phyloP scores from a whole-genome alignment of 2,329 filamentous ascomycete species.

The Diplodia sapinea region DNA sequence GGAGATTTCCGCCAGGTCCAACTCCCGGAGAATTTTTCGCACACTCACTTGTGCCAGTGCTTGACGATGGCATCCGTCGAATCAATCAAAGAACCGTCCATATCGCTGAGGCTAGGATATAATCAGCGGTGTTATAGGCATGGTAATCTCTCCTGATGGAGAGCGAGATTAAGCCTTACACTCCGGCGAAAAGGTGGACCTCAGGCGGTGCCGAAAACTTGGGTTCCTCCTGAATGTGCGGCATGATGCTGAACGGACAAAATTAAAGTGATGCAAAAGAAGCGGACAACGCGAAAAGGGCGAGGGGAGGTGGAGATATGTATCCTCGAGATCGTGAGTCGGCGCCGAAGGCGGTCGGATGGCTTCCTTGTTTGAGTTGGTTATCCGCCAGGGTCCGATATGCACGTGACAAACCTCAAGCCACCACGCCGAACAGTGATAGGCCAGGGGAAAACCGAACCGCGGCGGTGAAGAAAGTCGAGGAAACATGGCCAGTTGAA shows the following conservation, averaged over 20 bases:
- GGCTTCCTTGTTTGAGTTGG: constrained; percentile 20
- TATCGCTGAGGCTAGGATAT: constrained; percentile 65
- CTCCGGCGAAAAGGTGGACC: constrained; percentile 50
- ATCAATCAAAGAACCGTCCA: constrained; percentile 85
- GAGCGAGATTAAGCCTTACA: constrained; percentile 41
- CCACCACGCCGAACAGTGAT: neutral
- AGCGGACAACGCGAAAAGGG: constrained; percentile 1
- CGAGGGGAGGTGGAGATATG: constrained; percentile 20
- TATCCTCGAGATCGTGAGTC: constrained; percentile 4
- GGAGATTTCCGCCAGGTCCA: constrained; percentile 14
- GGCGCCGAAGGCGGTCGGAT: constrained; percentile 24
- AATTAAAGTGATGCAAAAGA: constrained; percentile 12
- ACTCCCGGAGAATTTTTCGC: constrained; percentile 15
- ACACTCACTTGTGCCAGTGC: constrained; percentile 74
- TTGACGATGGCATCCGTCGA: constrained; percentile 78
- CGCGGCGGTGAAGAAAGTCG: neutral
- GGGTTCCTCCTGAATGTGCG: constrained; percentile 35
- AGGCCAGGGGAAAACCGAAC: neutral
- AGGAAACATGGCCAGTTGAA: neutral
- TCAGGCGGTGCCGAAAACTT: constrained; percentile 51
- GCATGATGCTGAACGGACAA: constrained; percentile 3
- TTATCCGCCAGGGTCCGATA: neutral
- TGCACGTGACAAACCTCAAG: constrained; percentile 6
- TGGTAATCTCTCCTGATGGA: constrained; percentile 13
- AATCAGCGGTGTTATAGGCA: constrained; percentile 21